Conservation (phyloP, 2,329 filamentous ascomycete genomes). For the Aspergillus alliaceus region DNA sequence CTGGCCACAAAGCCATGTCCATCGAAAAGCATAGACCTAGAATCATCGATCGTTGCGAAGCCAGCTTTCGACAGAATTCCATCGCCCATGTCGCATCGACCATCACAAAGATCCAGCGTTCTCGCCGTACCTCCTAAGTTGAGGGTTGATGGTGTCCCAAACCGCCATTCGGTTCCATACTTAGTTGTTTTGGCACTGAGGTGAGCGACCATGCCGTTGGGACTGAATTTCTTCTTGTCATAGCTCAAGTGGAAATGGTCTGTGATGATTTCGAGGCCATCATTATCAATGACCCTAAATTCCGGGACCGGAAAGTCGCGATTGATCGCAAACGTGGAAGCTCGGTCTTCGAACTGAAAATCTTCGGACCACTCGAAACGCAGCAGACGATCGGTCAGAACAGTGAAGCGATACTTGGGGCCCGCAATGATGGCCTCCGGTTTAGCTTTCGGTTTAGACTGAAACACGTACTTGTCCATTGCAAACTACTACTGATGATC, state of each 20-base stretch:
- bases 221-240: constrained; percentile 57
- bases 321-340: constrained; percentile 62
- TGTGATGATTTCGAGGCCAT: constrained; percentile 58
- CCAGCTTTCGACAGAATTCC: constrained; percentile 55
- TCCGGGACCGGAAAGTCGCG: constrained; percentile 50
- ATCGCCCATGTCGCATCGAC: constrained; percentile 49
- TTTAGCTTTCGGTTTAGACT: constrained; percentile 31
- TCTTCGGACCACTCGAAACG: constrained; percentile 65
- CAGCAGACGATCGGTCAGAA: constrained; percentile 57
- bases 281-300: constrained; percentile 50
- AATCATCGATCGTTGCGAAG: constrained; percentile 56
- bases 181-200: constrained; percentile 45
- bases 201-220: constrained; percentile 50
- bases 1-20: constrained; percentile 53
- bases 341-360: constrained; percentile 61
- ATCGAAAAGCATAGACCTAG: constrained; percentile 58
- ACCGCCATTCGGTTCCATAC: constrained; percentile 53
- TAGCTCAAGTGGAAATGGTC: constrained; percentile 58
- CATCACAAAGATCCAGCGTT: constrained; percentile 57
- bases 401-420: constrained; percentile 58
- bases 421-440: constrained; percentile 48
- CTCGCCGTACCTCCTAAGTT: constrained; percentile 53
- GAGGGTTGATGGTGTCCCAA: constrained; percentile 44
- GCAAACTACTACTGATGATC: background rate
- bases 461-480: background rate